Conservation (phyloP, 306 rosid species). For the Benincasa hispida region DNA sequence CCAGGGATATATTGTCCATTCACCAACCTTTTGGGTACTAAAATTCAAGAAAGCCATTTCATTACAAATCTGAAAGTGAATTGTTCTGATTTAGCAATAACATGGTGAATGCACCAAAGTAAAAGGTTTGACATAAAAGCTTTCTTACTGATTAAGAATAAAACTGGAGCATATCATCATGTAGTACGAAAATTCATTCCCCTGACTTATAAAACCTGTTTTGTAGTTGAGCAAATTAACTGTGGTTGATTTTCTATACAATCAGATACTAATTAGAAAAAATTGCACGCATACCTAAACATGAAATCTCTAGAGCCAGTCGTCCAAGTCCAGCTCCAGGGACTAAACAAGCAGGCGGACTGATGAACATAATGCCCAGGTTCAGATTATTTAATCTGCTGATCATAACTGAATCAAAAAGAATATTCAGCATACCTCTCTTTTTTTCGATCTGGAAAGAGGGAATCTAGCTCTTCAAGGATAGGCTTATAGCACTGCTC, state of each 20-base stretch:
- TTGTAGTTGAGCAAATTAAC: slow-evolving; percentile 13
- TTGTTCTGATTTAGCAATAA: neutral
- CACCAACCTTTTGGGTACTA: slow-evolving; percentile 53
- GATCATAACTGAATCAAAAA: neutral
- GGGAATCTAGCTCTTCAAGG: slow-evolving; percentile 67
- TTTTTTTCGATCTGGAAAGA: slow-evolving; percentile 51
- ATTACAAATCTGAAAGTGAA: neutral
- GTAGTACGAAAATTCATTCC: slow-evolving; percentile 97
- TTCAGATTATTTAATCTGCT: slow-evolving; percentile 9
- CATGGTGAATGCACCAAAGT: slow-evolving; percentile 3
- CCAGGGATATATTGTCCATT: slow-evolving; percentile 94
- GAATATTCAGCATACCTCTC: slow-evolving; percentile 35
- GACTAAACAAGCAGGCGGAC: slow-evolving; percentile 96
- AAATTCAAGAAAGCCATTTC: slow-evolving; percentile 17
- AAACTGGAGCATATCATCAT: slow-evolving; percentile 99
- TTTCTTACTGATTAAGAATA: slow-evolving; percentile 86
- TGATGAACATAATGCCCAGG: slow-evolving; percentile 27
- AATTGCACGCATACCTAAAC: slow-evolving; percentile 41
- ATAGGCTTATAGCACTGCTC: slow-evolving; percentile 93
- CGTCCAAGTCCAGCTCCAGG: slow-evolving; percentile 99
- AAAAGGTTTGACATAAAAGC: neutral
- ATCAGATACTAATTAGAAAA: neutral
- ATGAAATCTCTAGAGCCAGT: slow-evolving; percentile 86
- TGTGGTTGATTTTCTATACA: neutral
- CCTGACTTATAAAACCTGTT: slow-evolving; percentile 88